Evolutionary conservation across 139 green algal species (phyloP).

Genomic region (Spirogloea muscicola): DNA sequence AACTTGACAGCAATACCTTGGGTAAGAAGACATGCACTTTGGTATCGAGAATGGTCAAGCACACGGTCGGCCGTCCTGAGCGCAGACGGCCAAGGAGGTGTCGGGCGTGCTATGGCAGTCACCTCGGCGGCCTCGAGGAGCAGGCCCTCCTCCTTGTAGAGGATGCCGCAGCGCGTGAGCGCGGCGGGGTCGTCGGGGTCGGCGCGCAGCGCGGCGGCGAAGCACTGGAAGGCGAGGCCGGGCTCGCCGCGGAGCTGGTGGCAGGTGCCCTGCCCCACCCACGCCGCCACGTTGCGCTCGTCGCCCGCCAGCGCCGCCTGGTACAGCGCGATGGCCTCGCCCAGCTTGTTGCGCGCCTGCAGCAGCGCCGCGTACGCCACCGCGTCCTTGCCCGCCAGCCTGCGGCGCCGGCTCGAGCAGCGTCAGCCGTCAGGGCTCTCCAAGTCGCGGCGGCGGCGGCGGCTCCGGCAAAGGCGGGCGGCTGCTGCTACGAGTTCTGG

Average conservation of each 20-base stretch:
- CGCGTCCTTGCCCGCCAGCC: constrained; percentile 16
- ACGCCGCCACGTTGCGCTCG: constrained; percentile 9
- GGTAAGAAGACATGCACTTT: too few species aligned
- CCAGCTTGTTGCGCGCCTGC: constrained; percentile 23
- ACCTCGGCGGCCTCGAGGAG: constrained; percentile 30
- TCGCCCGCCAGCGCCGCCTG: constrained; percentile 5
- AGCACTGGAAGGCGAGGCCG: constrained; percentile 21
- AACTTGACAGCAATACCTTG: too few species aligned
- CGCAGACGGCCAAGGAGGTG: too few species aligned
- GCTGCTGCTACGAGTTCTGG: too few species aligned
- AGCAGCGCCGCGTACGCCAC: constrained; percentile 32
- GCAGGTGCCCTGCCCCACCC: constrained; percentile 26
- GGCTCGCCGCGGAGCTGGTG: constrained; percentile 10
- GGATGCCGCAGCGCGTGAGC: constrained; percentile 18
- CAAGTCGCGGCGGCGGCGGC: too few species aligned
- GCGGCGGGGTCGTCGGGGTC: constrained; percentile 11
- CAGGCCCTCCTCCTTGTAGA: constrained; percentile 41
- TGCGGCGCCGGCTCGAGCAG: too few species aligned
- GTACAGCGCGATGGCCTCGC: constrained; percentile 24
- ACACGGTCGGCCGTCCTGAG: too few species aligned
- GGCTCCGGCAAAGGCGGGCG: too few species aligned
- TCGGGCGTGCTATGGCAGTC: too few species aligned
- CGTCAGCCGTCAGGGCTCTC: too few species aligned
- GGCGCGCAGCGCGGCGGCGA: constrained; percentile 10
- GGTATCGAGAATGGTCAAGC: too few species aligned